These are phyloP conservation scores for Tremellales sp. DNA, from an alignment of 1,284 basidiomycete genomes.

Conservation along the genomic window DNA sequence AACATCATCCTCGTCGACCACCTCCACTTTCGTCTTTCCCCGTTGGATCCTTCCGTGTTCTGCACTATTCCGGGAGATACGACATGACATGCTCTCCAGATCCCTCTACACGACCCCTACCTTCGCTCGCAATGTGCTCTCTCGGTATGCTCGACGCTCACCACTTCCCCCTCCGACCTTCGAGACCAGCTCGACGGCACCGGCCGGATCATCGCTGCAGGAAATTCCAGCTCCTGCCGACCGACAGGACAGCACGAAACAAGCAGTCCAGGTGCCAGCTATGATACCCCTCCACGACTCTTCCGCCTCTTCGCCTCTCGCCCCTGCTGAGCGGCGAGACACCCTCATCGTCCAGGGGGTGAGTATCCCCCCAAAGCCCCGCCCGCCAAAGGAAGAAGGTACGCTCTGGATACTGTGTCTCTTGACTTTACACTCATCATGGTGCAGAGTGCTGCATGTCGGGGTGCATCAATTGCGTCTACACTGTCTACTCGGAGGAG, in stretches of 20 bases:
- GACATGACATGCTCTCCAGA: too few species aligned
- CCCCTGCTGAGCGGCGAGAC: not conserved
- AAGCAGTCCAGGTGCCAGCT: conserved; percentile 12
- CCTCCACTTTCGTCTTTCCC: too few species aligned
- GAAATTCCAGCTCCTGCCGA: conserved; percentile 19
- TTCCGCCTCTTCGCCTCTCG: not conserved
- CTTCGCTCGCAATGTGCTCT: too few species aligned
- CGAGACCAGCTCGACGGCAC: conserved; percentile 22
- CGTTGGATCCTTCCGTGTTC: too few species aligned
- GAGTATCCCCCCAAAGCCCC: conserved; percentile 34
- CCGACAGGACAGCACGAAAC: not conserved
- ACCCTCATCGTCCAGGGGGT: conserved; percentile 30
- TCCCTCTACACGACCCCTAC: too few species aligned
- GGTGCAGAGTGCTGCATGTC: conserved; percentile 82
- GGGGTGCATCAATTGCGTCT: conserved; percentile 81
- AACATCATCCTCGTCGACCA: too few species aligned
- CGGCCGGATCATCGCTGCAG: conserved; percentile 23
- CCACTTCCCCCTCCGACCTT: too few species aligned
- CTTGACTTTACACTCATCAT: not conserved
- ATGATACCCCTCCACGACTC: conserved; percentile 9
- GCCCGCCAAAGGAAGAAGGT: conserved; percentile 42
- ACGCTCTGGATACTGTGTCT: conserved; percentile 5
- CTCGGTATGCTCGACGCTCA: too few species aligned
- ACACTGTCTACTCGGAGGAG: conserved; percentile 78
- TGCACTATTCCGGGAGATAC: too few species aligned